Percentiles rank a stretch among this genome's conserved stretches.
Evolutionary conservation across 148 eudicot genomes (phyloP).

Genomic region (Cornus controversa): DNA sequence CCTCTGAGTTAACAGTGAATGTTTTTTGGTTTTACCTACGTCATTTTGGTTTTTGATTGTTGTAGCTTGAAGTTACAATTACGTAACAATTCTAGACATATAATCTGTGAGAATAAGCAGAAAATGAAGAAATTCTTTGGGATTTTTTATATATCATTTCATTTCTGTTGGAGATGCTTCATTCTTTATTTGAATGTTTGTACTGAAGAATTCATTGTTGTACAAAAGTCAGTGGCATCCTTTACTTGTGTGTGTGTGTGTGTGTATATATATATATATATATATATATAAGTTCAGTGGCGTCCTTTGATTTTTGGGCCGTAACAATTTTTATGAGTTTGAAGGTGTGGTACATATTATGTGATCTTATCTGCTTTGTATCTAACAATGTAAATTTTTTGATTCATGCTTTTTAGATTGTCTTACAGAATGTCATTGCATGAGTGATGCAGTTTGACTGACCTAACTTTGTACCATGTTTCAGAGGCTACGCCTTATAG

Average conservation of each 20-base stretch:
- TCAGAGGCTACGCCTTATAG: constrained; percentile 91
- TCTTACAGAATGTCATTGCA: not conserved
- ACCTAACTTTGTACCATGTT: not conserved
- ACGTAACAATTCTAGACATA: not conserved
- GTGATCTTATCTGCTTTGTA: not conserved
- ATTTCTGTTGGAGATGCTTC: not conserved
- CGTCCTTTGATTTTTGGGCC: not conserved
- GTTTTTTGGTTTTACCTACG: too few species aligned
- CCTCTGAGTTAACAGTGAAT: too few species aligned
- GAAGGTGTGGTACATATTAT: not conserved
- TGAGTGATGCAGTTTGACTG: constrained; percentile 7
- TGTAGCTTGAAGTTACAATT: not conserved
- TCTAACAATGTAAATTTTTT: not conserved
- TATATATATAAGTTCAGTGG: too few species aligned
- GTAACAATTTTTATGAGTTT: not conserved
- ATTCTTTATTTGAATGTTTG: not conserved
- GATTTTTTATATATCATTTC: too few species aligned
- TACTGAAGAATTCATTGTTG: not conserved
- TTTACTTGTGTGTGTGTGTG: too few species aligned
- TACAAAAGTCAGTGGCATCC: not conserved
- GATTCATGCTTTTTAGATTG: not conserved
- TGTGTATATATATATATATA: too few species aligned
- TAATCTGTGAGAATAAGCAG: not conserved
- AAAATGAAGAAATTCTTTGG: not conserved
- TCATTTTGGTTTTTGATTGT: too few species aligned